phyloP scores from a whole-genome alignment of 2,329 filamentous ascomycete genomes.

The Rhytidhysteron rufulum region DNA sequence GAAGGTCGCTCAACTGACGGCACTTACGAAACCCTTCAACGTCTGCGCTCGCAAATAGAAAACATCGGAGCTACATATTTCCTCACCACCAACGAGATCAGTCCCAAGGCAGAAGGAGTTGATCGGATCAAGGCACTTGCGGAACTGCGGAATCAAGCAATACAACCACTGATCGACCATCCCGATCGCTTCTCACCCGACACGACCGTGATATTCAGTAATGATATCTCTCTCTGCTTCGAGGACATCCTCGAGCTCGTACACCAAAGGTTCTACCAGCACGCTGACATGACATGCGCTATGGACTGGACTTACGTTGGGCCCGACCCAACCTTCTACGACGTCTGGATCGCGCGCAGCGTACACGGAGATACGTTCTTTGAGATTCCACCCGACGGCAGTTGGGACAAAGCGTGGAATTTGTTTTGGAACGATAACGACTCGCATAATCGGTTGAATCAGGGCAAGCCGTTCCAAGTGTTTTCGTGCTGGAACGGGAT shows the following conservation, averaged over 20 bases:
- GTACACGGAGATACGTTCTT: conserved; percentile 53
- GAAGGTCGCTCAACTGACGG: conserved; percentile 52
- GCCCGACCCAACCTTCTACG: conserved; percentile 46
- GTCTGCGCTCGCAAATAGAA: conserved; percentile 34
- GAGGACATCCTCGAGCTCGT: conserved; percentile 55
- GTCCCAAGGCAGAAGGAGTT: conserved; percentile 25
- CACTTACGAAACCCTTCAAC: conserved; percentile 45
- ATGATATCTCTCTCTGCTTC: conserved; percentile 58
- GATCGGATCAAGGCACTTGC: conserved; percentile 46
- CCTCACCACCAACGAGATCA: conserved; percentile 36
- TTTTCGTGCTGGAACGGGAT: conserved; percentile 59
- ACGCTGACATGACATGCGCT: conserved; percentile 52
- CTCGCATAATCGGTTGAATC: conserved; percentile 26
- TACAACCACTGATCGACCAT: conserved; percentile 40
- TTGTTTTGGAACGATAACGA: conserved; percentile 26
- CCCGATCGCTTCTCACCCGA: conserved; percentile 95
- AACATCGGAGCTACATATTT: conserved; percentile 34
- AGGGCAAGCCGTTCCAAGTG: conserved; percentile 49
- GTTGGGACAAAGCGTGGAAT: conserved; percentile 34
- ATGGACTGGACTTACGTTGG: conserved; percentile 52
- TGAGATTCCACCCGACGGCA: conserved; percentile 33
- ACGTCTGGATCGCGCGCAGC: conserved; percentile 51
- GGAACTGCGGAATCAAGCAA: conserved; percentile 47
- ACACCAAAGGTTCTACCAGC: conserved; percentile 41
- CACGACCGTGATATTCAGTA: conserved; percentile 81